Evolutionary conservation across 768 basidiomycete genomes (phyloP), one percentile per base, ranked within the genome.

Genomic region (Butyriboletus loyo): DNA sequence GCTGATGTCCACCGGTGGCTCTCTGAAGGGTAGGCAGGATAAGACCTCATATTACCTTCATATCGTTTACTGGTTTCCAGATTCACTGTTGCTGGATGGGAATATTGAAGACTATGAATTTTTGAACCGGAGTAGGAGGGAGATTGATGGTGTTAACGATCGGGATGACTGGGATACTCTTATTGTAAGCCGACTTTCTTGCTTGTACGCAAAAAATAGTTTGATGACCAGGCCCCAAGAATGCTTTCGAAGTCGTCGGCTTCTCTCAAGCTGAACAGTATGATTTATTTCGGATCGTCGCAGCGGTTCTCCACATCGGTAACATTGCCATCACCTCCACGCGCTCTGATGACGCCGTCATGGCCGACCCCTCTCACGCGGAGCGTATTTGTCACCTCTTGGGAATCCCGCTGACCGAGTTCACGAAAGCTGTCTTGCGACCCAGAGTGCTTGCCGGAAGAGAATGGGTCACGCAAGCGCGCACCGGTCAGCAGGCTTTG

Each of bases 61-160:
- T 25, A 52, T 59, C 28, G n/a, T 46, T 55, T 15, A 58, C 42
- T 21, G 32, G 28, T 28, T 38, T 53, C 38, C 53, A 92, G 93
- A 87, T 27, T 75, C 80, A 14, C 72, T 98, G 14, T 76, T 96
- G 31, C 77, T 98, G 30, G 82, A 83, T 13, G 86, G 86, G 9
- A 77, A 75, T 28, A 76, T 91, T 2, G 88, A 86, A 53, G 81
- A 93, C 58, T 99, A 93, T 62, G 91, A 91, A 57, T 98, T 88
- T 69, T 78, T 99, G 40, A 95, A 93, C 69, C 88, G 87, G 71
- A 93, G 92, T 43, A 73, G 93, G 62, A 74, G 86, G 50, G 87
- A 95, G 63, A 87, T 99, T n/a, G 96, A 98, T 59, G 97, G 96
- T 0, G 88, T 98, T 22, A 86, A 98, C 63, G 97, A 98, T 71